phyloP scores from a whole-genome alignment of 1,284 basidiomycete species.

The Cutaneotrichosporon sp. region DNA sequence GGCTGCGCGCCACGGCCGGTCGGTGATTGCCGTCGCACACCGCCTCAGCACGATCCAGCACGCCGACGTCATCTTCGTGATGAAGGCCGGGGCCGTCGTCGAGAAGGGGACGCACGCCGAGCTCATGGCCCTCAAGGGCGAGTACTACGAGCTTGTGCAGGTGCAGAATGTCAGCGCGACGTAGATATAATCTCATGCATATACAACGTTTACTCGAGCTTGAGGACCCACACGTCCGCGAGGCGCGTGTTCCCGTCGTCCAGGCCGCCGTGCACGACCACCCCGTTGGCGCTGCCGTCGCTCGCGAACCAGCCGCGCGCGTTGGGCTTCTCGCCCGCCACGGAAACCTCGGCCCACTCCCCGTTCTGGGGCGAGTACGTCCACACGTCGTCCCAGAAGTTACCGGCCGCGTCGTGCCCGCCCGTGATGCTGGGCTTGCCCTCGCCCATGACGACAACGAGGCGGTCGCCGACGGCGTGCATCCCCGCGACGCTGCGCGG shows the following conservation, averaged over 20 bases:
- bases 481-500: conserved; percentile 32
- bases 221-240: conserved; percentile 43
- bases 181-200: not conserved
- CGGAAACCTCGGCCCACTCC: conserved; percentile 24
- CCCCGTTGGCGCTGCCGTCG: conserved; percentile 18
- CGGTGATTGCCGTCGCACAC: conserved; percentile 92
- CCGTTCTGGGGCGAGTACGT: conserved; percentile 17
- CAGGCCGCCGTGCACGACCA: conserved; percentile 48
- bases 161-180: conserved; percentile 60
- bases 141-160: conserved; percentile 87
- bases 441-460: conserved; percentile 32
- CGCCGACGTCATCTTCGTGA: conserved; percentile 90
- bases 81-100: conserved; percentile 82
- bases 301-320: conserved; percentile 50
- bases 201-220: not conserved
- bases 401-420: conserved; percentile 40
- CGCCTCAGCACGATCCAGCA: conserved; percentile 90
- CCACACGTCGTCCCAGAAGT: conserved; percentile 43
- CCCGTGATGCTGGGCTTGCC: conserved; percentile 35
- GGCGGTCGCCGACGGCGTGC: conserved; percentile 16
- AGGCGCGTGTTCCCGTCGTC: conserved; percentile 44
- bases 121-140: conserved; percentile 69
- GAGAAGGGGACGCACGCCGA: conserved; percentile 89
- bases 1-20: conserved; percentile 82
- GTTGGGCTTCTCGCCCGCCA: conserved; percentile 22